Conservation (phyloP, 495 filamentous ascomycete species). For the Talaromyces adpressus region DNA sequence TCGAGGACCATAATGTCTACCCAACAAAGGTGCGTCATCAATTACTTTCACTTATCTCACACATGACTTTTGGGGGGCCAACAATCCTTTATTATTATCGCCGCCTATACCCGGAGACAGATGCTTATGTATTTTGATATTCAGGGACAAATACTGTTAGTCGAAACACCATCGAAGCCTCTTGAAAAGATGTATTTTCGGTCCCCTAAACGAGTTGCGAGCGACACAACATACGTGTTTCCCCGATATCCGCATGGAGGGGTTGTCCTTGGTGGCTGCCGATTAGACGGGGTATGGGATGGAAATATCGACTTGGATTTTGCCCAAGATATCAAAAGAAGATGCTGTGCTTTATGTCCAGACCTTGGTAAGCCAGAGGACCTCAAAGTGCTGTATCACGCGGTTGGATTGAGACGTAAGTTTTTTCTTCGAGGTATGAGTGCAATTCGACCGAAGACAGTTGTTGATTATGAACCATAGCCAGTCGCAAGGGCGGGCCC, state of each 20-base stretch:
- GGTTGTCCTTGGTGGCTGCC: conserved; percentile 6
- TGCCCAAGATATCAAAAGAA: conserved; percentile 6
- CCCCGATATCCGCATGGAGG: conserved; percentile 4
- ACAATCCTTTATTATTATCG: no score
- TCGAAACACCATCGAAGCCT: background rate
- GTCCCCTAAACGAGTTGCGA: conserved; percentile 4
- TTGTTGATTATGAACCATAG: background rate
- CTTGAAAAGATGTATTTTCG: conserved; percentile 6
- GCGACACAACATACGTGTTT: conserved; percentile 4
- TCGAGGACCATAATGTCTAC: conserved; percentile 11
- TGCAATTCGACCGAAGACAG: background rate
- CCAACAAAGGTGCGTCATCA: background rate
- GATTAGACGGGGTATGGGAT: conserved; percentile 1
- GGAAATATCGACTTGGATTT: conserved; percentile 8
- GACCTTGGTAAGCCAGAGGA: conserved; percentile 5
- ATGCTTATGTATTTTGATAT: no score
- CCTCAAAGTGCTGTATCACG: conserved; percentile 5
- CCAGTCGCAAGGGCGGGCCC: conserved; percentile 20
- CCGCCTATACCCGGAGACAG: no score
- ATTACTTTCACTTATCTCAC: background rate
- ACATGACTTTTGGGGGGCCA: background rate
- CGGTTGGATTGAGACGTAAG: conserved; percentile 5
- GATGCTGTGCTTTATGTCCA: conserved; percentile 6
- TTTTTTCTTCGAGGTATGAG: background rate
- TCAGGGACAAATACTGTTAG: no score